Conservation (phyloP, 2,329 filamentous ascomycete species). For the Chaetomium sp. region DNA sequence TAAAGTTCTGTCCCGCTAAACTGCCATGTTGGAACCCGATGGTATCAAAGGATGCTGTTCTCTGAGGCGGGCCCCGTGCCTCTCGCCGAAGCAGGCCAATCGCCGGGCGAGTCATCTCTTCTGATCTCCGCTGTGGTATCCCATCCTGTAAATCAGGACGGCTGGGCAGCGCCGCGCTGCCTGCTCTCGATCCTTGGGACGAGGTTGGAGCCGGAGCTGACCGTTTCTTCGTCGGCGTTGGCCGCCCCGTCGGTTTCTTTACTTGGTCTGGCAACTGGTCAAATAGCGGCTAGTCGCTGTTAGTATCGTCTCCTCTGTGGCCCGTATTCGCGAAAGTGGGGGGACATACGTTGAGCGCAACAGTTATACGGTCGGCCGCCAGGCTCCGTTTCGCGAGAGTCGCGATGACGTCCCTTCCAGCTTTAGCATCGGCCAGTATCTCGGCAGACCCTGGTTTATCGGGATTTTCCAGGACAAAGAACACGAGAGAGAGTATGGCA, state of each 20-base stretch:
- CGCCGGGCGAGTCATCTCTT: slow-evolving; percentile 34
- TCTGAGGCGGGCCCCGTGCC: slow-evolving; percentile 27
- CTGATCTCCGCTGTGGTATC: slow-evolving; percentile 34
- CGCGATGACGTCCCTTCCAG: slow-evolving; percentile 80
- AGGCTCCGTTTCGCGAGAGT: slow-evolving; percentile 80
- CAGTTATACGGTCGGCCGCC: slow-evolving; percentile 84
- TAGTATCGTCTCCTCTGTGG: slow-evolving; percentile 7
- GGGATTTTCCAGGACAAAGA: slow-evolving; percentile 79
- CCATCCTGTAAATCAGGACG: slow-evolving; percentile 34
- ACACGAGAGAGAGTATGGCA: slow-evolving; percentile 71
- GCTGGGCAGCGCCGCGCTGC: slow-evolving; percentile 36
- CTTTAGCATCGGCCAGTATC: slow-evolving; percentile 80
- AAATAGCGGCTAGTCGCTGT: slow-evolving; percentile 69
- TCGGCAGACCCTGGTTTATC: slow-evolving; percentile 74
- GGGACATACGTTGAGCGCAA: slow-evolving; percentile 66
- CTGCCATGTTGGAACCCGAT: slow-evolving; percentile 34
- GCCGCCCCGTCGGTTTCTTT: slow-evolving; percentile 51
- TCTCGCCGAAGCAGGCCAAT: slow-evolving; percentile 23
- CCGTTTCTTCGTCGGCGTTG: slow-evolving; percentile 56
- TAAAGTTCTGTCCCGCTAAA: slow-evolving; percentile 40
- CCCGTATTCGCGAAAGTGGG: background rate
- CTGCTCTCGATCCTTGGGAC: slow-evolving; percentile 41
- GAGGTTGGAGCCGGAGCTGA: slow-evolving; percentile 47
- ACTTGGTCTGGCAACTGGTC: slow-evolving; percentile 77
- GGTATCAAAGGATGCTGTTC: slow-evolving; percentile 37